A percentile compares a stretch with the other conserved stretches of the same genome.
Evolutionary conservation across 345 rosid species (phyloP).

Genomic region (Arabidopsis arenosa): DNA sequence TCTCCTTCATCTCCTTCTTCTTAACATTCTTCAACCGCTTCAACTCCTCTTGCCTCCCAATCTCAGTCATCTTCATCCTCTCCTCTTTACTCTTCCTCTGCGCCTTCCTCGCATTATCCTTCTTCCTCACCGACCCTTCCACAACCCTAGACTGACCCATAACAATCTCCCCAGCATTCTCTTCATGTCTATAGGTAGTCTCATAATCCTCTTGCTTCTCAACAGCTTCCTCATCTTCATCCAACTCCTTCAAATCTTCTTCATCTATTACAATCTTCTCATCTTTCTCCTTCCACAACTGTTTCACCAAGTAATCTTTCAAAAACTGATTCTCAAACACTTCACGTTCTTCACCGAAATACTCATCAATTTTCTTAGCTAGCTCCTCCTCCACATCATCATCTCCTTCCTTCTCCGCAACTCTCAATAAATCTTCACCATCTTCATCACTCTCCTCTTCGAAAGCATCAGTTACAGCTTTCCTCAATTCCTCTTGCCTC

Average conservation of each 20-base stretch:
- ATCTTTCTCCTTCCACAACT: constrained; percentile 75
- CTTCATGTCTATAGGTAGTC: constrained; percentile 67
- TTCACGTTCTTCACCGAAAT: constrained; percentile 55
- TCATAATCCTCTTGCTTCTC: constrained; percentile 72
- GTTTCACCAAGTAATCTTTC: constrained; percentile 68
- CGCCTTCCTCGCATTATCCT: constrained; percentile 63
- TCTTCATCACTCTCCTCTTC: constrained; percentile 51
- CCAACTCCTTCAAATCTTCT: constrained; percentile 57
- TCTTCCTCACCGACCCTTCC: constrained; percentile 86
- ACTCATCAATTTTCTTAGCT: constrained; percentile 60
- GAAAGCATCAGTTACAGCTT: constrained; percentile 60
- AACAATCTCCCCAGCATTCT: constrained; percentile 65
- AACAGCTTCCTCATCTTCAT: constrained; percentile 62
- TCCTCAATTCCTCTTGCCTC: constrained; percentile 67
- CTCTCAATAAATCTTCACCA: constrained; percentile 55
- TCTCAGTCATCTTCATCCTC: constrained; percentile 64
- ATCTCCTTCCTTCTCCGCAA: constrained; percentile 46
- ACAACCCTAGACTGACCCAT: constrained; percentile 75
- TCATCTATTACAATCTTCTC: constrained; percentile 44
- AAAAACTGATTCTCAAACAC: constrained; percentile 49
- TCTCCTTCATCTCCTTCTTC: constrained; percentile 66
- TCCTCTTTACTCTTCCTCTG: constrained; percentile 80
- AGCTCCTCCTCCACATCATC: constrained; percentile 46
- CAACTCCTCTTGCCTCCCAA: constrained; percentile 79
- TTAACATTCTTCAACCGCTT: constrained; percentile 56